phyloP scores from a whole-genome alignment of 208 protist species.

The Trypanosomatidae sp. region DNA sequence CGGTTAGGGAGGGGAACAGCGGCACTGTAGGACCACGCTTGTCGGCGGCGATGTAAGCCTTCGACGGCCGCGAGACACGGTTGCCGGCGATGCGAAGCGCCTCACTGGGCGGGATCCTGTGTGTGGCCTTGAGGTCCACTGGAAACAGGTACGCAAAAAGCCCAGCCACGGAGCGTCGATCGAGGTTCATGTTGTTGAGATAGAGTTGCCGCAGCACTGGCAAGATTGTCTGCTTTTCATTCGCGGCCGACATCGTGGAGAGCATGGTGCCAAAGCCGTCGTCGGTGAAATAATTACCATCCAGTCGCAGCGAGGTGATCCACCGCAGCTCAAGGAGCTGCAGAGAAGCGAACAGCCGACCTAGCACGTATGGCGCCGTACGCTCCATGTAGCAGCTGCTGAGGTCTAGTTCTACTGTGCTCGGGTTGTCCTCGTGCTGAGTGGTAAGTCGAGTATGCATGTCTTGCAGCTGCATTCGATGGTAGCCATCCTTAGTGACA shows the following conservation, averaged over 20 bases:
- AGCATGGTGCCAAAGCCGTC: constrained; percentile 75
- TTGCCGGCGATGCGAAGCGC: constrained; percentile 15
- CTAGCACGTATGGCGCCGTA: constrained; percentile 72
- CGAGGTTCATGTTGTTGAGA: constrained; percentile 85
- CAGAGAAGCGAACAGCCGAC: constrained; percentile 53
- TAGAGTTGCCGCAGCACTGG: constrained; percentile 73
- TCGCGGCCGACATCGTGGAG: constrained; percentile 52
- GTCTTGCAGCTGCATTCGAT: constrained; percentile 57
- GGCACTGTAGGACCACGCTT: constrained; percentile 29
- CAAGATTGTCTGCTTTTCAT: constrained; percentile 46
- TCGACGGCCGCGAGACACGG: constrained; percentile 24
- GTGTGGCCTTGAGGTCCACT: constrained; percentile 34
- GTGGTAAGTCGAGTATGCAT: constrained; percentile 47
- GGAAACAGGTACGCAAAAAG: constrained; percentile 78
- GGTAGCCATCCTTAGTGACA: constrained; percentile 66
- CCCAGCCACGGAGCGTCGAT: constrained; percentile 47
- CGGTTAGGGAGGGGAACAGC: constrained; percentile 63
- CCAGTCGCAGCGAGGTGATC: constrained; percentile 76
- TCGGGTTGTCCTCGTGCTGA: constrained; percentile 61
- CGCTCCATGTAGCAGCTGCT: constrained; percentile 79
- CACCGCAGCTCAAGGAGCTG: constrained; percentile 58
- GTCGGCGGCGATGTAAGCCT: constrained; percentile 37
- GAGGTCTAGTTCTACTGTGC: constrained; percentile 69
- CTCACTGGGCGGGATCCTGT: constrained; percentile 1
- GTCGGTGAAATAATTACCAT: constrained; percentile 85